Percentiles rank a stretch among this genome's conserved stretches.
These are phyloP conservation scores for Spathaspora girioi DNA, from an alignment of 805 yeast species.

Conservation along the genomic window DNA sequence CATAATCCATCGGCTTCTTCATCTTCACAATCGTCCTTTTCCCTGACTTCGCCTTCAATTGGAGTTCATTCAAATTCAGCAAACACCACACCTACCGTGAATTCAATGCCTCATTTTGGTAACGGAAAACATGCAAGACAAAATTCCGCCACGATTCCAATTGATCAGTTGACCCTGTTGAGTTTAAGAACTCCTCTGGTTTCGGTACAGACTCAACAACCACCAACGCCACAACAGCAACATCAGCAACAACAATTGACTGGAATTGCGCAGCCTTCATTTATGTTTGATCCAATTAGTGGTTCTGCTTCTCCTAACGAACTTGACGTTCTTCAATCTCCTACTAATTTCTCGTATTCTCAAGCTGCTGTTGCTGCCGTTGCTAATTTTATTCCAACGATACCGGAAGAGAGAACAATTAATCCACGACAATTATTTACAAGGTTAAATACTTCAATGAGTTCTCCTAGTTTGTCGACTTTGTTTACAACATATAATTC, in stretches of 20 bases:
- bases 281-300: neutral
- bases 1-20: conserved; percentile 1
- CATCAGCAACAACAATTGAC: neutral
- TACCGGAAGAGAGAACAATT: conserved; percentile 20
- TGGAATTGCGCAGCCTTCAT: neutral
- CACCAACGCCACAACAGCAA: neutral
- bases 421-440: conserved; percentile 29
- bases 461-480: conserved; percentile 16
- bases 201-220: neutral
- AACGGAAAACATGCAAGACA: conserved; percentile 5
- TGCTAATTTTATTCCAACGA: neutral
- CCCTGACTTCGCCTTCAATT: conserved; percentile 2
- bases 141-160: conserved; percentile 10
- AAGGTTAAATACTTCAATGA: conserved; percentile 7
- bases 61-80: neutral
- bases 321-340: neutral
- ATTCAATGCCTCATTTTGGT: neutral
- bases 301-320: neutral
- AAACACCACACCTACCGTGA: conserved; percentile 3
- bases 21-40: conserved; percentile 1
- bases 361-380: conserved; percentile 4
- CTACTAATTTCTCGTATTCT: conserved; percentile 2
- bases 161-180: conserved; percentile 25
- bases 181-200: conserved; percentile 13
- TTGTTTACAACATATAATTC: conserved; percentile 4